These are phyloP conservation scores for Flueggea neowawraea DNA, from an alignment of 441 rosid genomes.

Conservation along the genomic window DNA sequence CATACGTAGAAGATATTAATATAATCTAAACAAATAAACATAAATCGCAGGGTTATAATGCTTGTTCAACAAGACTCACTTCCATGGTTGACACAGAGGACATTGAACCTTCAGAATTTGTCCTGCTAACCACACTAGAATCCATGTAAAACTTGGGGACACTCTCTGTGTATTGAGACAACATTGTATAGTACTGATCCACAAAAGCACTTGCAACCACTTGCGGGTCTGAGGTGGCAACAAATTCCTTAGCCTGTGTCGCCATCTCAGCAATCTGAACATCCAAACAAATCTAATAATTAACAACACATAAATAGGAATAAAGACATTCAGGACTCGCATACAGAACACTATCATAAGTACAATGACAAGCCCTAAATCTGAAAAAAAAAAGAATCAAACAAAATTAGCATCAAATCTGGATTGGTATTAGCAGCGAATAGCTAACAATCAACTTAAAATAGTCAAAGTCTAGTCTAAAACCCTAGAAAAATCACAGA, in stretches of 20 bases:
- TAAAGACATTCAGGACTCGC: too few species aligned
- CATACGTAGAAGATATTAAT: too few species aligned
- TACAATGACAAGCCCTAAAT: not conserved
- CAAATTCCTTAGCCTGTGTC: constrained; percentile 25
- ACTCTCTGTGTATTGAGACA: constrained; percentile 12
- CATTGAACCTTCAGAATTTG: constrained; percentile 17
- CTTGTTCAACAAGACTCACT: constrained; percentile 11
- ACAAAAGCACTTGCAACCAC: constrained; percentile 30
- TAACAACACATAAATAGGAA: not conserved
- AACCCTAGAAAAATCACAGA: too few species aligned
- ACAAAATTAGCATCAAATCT: not conserved
- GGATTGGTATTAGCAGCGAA: not conserved
- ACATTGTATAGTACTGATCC: constrained; percentile 22
- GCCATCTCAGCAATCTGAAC: constrained; percentile 14
- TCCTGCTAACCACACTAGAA: constrained; percentile 29
- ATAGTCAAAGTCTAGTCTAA: too few species aligned
- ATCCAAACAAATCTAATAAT: not conserved
- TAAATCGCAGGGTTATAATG: too few species aligned
- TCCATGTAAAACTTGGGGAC: constrained; percentile 39
- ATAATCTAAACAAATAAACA: too few species aligned
- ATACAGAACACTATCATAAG: not conserved
- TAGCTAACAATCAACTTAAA: not conserved
- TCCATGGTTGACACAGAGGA: constrained; percentile 19
- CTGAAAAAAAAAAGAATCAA: not conserved
- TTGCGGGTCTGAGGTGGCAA: constrained; percentile 20